Evolutionary conservation across 2,329 filamentous ascomycete species (phyloP), one percentile per base, ranked within the genome.

Genomic region (Verticillium dahliae): DNA sequence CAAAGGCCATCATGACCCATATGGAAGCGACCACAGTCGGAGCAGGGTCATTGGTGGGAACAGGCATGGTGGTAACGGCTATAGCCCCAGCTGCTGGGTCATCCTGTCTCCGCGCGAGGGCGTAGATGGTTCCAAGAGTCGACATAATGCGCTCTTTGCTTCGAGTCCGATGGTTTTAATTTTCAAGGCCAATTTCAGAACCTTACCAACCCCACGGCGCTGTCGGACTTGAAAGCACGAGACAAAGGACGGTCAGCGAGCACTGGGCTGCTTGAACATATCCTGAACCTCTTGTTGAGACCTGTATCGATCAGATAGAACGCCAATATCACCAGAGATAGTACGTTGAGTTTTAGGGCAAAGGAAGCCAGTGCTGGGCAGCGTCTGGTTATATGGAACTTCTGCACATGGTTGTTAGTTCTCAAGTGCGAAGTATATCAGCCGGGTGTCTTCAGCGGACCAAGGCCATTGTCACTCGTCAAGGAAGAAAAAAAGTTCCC

Each of bases 1-100:
- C 60, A 2, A 64, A 37, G 6, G 59, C 58, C 4, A 63, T 57
- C 63, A 66, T 65, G n/a, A 39, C 15, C 63, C 65, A 66, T 31
- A 62, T 62, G 2, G 63, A 59, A 27, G 60, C 34, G 18, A 62
- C 59, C 9, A 66, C 61, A 13, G 50, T 45, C 5, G 61, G 59
- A 18, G 45, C 56, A 9, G 61, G 61, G 27, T 62, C 59, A 31
- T 61, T 61, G 18, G 59, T 58, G 14, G 61, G 56, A n/a, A 52
- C 56, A 4, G 61, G 58, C 22, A 56, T 27, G 9, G 33, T 31
- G 45, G 45, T 18, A 9, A 22, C 45, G 45, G 15, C 39, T 14
- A n/a, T 7, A 45, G 33, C 31, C 22, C 52, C 22, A 33, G 22
- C 52, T 9, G 22, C 52, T 3, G 54, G 33, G n/a, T 56, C 27